phyloP scores from a whole-genome alignment of 345 rosid species.

The Salix caprea region DNA sequence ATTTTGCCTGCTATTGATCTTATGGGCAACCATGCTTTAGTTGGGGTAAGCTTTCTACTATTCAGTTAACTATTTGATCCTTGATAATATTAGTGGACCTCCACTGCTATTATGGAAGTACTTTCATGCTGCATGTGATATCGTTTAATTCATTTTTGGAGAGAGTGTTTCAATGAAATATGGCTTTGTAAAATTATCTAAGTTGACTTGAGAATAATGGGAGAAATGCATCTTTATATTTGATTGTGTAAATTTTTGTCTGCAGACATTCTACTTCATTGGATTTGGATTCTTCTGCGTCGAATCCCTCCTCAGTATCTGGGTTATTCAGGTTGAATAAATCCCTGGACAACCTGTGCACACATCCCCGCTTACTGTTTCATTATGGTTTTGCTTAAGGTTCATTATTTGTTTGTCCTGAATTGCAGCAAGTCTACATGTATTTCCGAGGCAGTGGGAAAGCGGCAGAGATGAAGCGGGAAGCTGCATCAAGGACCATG shows the following conservation, averaged over 20 bases:
- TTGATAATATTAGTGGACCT: neutral
- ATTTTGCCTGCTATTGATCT: slow-evolving; percentile 85
- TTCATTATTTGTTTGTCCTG: neutral
- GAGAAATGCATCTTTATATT: neutral
- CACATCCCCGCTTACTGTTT: neutral
- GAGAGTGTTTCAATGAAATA: neutral
- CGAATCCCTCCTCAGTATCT: slow-evolving; percentile 83
- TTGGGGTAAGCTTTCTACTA: slow-evolving; percentile 58
- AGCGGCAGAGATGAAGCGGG: slow-evolving; percentile 83
- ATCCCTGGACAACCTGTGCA: neutral
- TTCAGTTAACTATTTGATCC: neutral
- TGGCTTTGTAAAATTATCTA: neutral
- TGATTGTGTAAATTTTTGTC: neutral
- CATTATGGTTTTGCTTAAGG: neutral
- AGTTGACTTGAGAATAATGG: neutral
- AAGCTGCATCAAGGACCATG: slow-evolving; percentile 64
- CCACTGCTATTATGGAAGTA: neutral
- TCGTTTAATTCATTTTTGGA: neutral
- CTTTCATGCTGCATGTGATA: neutral
- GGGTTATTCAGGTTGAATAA: slow-evolving; percentile 88
- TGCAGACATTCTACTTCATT: slow-evolving; percentile 81
- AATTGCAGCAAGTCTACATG: slow-evolving; percentile 90
- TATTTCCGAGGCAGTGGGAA: slow-evolving; percentile 88
- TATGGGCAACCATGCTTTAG: slow-evolving; percentile 44
- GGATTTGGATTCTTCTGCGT: slow-evolving; percentile 73